Evolutionary conservation across 2,329 filamentous ascomycete species (phyloP).

Genomic region (Aspergillus luchuensis): DNA sequence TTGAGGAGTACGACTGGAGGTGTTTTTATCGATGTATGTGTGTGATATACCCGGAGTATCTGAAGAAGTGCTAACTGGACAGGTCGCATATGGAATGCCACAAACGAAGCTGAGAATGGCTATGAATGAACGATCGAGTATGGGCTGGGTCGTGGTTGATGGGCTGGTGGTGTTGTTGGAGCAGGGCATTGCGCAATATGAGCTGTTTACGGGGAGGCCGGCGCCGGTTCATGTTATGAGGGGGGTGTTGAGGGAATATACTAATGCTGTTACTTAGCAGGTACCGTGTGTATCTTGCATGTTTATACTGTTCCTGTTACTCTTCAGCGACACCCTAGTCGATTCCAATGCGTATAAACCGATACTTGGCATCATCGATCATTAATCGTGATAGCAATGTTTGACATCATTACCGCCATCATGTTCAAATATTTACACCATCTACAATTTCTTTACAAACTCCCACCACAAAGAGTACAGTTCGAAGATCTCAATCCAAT

Average conservation of each 20-base stretch:
- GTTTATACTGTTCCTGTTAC: too few species aligned
- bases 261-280: background rate
- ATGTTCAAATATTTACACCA: too few species aligned
- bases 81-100: conserved; percentile 23
- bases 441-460: too few species aligned
- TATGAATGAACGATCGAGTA: conserved; percentile 12
- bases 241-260: background rate
- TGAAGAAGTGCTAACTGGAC: background rate
- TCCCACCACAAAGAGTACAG: too few species aligned
- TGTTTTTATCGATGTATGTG: conserved; percentile 27
- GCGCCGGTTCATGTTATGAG: conserved; percentile 29
- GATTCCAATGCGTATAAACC: too few species aligned
- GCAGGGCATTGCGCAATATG: conserved; percentile 29
- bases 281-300: too few species aligned
- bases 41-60: background rate
- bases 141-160: conserved; percentile 29
- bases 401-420: too few species aligned
- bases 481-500: too few species aligned
- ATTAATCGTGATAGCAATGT: too few species aligned
- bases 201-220: conserved; percentile 26
- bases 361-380: too few species aligned
- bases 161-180: conserved; percentile 25
- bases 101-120: conserved; percentile 20
- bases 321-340: too few species aligned
- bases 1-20: conserved; percentile 26